Evolutionary conservation across 306 rosid genomes (phyloP).

Genomic region (Begonia peltatifolia): DNA sequence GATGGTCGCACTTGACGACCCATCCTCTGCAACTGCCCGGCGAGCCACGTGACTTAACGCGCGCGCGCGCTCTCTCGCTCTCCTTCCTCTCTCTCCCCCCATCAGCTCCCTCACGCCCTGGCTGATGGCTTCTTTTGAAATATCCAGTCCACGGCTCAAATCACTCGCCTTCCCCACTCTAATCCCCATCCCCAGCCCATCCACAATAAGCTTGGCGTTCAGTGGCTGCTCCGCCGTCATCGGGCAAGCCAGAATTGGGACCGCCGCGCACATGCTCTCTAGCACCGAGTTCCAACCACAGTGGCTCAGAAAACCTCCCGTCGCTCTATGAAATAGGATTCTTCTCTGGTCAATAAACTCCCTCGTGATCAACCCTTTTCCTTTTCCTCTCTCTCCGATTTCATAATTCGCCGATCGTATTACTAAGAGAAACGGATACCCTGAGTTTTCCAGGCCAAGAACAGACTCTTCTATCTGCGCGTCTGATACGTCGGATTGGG

Average conservation of each 20-base stretch:
- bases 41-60: slow-evolving; percentile 14
- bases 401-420: no score
- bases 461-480: slow-evolving; percentile 22
- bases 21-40: slow-evolving; percentile 17
- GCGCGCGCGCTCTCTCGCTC: slow-evolving; percentile 16
- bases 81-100: slow-evolving; percentile 18
- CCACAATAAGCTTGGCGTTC: no score
- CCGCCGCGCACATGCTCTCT: slow-evolving; percentile 16
- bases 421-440: slow-evolving; percentile 1
- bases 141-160: background rate
- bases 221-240: slow-evolving; percentile 14
- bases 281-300: slow-evolving; percentile 30
- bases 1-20: slow-evolving; percentile 7
- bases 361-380: no score
- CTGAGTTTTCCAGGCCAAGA: slow-evolving; percentile 18
- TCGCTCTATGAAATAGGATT: background rate
- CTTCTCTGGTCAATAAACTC: no score
- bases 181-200: slow-evolving; percentile 6
- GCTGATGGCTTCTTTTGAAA: slow-evolving; percentile 9
- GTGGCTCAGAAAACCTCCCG: slow-evolving; percentile 24
- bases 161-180: background rate
- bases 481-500: slow-evolving; percentile 7
- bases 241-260: slow-evolving; percentile 26
- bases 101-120: slow-evolving; percentile 21
- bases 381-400: no score